Base-by-base conservation (phyloP, 2,329 filamentous ascomycete genomes). In the Colletotrichum echinochloae region DNA sequence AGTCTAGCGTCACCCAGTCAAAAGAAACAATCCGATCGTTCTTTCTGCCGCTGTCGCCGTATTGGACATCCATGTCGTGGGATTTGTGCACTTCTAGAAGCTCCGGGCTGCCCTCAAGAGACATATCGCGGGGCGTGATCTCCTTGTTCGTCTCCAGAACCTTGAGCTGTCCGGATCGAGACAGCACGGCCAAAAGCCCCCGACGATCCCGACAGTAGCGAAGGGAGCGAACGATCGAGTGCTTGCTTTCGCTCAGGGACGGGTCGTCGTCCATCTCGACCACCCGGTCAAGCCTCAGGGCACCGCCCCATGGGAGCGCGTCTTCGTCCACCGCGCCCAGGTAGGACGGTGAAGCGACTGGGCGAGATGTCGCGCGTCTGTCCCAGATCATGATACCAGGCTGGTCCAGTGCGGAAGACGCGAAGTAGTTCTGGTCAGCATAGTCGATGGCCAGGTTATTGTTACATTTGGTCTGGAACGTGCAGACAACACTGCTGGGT, bases 381-480 rank as follows among this genome's bases (percentile, higher is more conserved):
- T 95, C 93, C 93, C 93, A 95, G 39, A 95, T 86, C 78, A 92
- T 90, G 61, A 95, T 86, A 9, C 90, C 89, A 0, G 93, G 91
- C 60, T 93, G 90, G 69, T 93, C 92, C 16, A 93, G 83, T 3
- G 91, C 91, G 18, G 92, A 94, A 1, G 93, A 95, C 1, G 93
- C 90, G 81, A 96, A 95, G 79, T 94, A 95, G 75, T 96, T 94
- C 73, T 91, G 89, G 75, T 97, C 92, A 28, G 90, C 84, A 71
- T 92, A 93, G 81, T 96, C 93, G 71, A 96, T 93, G 20, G 92
- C 88, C 65, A 96, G 79, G 73, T 92, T 92, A 74, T 92, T 92
- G 78, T 90, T 91, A 75, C 89, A 90, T 74, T 88, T 89, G 5
- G 90, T 92, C 72, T 87, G 87, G 73, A 90, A 91, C n/a, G 84